phyloP scores from a whole-genome alignment of 192 early-diverging fungal species.

The Backusella liffmaniae region DNA sequence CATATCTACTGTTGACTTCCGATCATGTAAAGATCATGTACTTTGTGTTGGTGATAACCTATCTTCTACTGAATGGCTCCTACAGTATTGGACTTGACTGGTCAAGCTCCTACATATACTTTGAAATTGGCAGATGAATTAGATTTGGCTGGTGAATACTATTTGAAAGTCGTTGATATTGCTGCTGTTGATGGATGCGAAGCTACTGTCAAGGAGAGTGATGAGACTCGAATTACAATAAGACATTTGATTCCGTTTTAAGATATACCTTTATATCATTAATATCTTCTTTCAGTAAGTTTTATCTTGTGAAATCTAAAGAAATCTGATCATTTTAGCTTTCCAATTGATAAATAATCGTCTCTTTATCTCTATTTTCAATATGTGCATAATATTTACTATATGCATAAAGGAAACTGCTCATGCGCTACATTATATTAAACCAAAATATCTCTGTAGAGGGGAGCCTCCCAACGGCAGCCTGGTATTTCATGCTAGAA shows the following conservation, averaged over 20 bases:
- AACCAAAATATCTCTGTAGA: too few species aligned
- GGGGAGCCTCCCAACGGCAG: too few species aligned
- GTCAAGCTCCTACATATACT: constrained; percentile 33
- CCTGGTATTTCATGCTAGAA: too few species aligned
- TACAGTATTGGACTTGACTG: constrained; percentile 29
- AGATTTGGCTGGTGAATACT: constrained; percentile 33
- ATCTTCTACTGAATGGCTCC: constrained; percentile 16
- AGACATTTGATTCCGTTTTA: constrained; percentile 13
- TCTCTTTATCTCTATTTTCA: too few species aligned
- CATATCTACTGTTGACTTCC: constrained; percentile 34
- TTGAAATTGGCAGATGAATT: constrained; percentile 23
- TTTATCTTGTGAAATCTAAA: too few species aligned
- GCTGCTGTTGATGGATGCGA: constrained; percentile 37
- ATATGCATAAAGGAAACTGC: too few species aligned
- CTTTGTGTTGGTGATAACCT: constrained; percentile 41
- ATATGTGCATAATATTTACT: too few species aligned
- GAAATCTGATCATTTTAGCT: too few species aligned
- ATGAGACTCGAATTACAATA: constrained; percentile 8
- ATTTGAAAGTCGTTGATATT: constrained; percentile 32
- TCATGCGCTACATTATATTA: too few species aligned
- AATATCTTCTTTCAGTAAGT: too few species aligned
- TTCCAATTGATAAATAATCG: too few species aligned
- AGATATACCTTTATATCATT: too few species aligned
- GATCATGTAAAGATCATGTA: not conserved
- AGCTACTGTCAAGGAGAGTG: not conserved